Base-by-base conservation (phyloP, 2,329 filamentous ascomycete genomes). In the Fusarium denticulatum region DNA sequence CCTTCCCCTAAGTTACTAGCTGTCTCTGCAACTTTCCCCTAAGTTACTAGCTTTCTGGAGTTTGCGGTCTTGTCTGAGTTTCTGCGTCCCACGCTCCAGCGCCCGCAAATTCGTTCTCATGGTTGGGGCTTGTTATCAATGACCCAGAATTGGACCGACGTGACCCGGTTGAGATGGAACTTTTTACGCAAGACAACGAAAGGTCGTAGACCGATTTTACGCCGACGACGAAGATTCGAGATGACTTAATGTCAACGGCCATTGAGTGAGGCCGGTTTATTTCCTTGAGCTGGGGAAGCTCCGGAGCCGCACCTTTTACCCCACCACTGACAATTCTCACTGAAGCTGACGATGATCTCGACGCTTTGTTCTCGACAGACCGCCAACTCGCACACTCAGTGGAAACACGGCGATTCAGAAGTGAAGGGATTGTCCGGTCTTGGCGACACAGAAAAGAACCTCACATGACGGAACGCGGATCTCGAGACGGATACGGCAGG, bases 1-100 rank as follows among this genome's bases (percentile, higher is more conserved):
- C 72, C 72, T 74, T 74, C 72, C 72, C 67, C 71, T 74, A 74
- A 74, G 71, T 74, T 74, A 74, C 71, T 74, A 74, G 71, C 71
- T 74, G 60, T 74, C 63, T 59, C 69, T 74, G 47, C 67, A 74
- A 68, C 64, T 60, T 74, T 72, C 71, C 71, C 64, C 71, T 72
- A 73, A 73, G 71, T 73, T 73, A 73, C 71, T 73, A 73, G 71
- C 71, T 53, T 67, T 67, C 45, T 66, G 60, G 63, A 56, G 49
- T 52, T 56, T 60, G 34, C 18, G 26, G 26, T 60, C 50, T 45
- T 60, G 45, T 45, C 50, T 46, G 5, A 22, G 13, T 11, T 15
- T 36, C 15, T 36, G n/a, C 46, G 49, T 65, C 63, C 64, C 64
- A 67, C 64, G 67, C 49, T 62, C 56, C 64, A 75, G 50, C 72